Base-by-base conservation (phyloP, 2,329 filamentous ascomycete genomes). In the Arthroderma sp. region DNA sequence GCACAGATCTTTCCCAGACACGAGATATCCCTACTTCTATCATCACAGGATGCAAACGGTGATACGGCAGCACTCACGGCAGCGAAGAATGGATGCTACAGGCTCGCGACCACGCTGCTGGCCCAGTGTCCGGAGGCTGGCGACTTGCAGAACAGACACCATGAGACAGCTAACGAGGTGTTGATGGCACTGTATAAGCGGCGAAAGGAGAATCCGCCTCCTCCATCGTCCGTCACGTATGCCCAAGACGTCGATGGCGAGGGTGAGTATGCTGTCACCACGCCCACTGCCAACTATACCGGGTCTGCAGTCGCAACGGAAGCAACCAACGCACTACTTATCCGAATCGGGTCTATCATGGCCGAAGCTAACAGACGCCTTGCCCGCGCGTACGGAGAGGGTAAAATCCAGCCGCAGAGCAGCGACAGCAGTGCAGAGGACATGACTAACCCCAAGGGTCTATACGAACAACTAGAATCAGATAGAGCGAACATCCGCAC, bases 41-140 rank as follows among this genome's bases (percentile, higher is more conserved):
- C 95, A 65, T 80, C 83, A 7, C 87, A 90, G 66, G 91, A 98
- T 69, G 77, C 84, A 28, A 85, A 90, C 41, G 91, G 91, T 41
- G 94, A 98, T 69, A 97, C 93, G 0, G 91, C 93, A 0, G 89
- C 91, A 8, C 84, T 90, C 66, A 85, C 88, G 58, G 88, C 90
- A 57, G 89, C 91, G 17, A 84, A 90, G 47, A 95, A 97, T 60
- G 82, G 81, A 65, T 94, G 91, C 63, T 85, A 95, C 57, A 86
- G 93, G 60, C 77, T 82, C 55, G 81, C 83, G n/a, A 77, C 79
- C 53, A 75, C 73, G 78, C 84, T 76, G 71, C 89, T 76, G 71
- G 91, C 69, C 35, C 85, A 91, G 54, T 89, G 91, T 60, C 91
- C 91, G 2, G 71, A 75, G 37, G 83, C 85, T 2, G 87, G 89